Base-by-base conservation (phyloP, 2,329 filamentous ascomycete species). In the Exophiala phaeomuriformis region DNA sequence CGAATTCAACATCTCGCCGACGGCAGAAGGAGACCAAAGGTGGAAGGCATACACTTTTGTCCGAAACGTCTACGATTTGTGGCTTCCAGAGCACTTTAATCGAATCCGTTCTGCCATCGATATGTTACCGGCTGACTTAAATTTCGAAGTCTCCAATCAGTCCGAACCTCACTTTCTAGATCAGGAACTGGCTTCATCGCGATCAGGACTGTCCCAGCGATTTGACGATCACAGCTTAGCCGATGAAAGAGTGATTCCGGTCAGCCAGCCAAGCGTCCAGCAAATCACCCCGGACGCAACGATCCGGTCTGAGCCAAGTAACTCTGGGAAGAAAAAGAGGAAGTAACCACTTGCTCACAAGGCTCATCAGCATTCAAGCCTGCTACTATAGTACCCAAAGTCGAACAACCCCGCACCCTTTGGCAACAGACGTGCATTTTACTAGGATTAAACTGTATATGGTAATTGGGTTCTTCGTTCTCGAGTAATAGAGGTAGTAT, bases 1-100 rank as follows among this genome's bases (percentile, higher is more conserved):
- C 19, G 19, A 19, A 19, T 19, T 19, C 19, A 19, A 19, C 19
- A 19, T 19, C 19, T 19, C 19, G 19, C 19, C 19, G 19, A 19
- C 19, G 19, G 19, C 19, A 19, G 19, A 19, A 19, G 19, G 19
- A 19, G 19, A 19, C 19, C 19, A 41, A 12, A 41, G n/a, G 10
- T 27, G 39, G 39, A 66, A 58, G 2, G 56, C 64, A 28, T 69
- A 71, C 59, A 63, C 55, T 3, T 69, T 71, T 53, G 64, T 59
- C 1, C 67, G 57, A 53, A 70, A 67, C 40, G 55, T 72, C 32
- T 71, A 71, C 52, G 58, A 68, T 28, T 57, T 33, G 4, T 72
- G 66, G 67, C 61, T 65, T 63, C 68, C 64, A 5, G 51, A 45
- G 42, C 66, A 71, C 55, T 65, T 71, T 4, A 60, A 67, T 53